Evolutionary conservation across 2,329 filamentous ascomycete genomes (phyloP).

Genomic region (Trichoderma hamatum): DNA sequence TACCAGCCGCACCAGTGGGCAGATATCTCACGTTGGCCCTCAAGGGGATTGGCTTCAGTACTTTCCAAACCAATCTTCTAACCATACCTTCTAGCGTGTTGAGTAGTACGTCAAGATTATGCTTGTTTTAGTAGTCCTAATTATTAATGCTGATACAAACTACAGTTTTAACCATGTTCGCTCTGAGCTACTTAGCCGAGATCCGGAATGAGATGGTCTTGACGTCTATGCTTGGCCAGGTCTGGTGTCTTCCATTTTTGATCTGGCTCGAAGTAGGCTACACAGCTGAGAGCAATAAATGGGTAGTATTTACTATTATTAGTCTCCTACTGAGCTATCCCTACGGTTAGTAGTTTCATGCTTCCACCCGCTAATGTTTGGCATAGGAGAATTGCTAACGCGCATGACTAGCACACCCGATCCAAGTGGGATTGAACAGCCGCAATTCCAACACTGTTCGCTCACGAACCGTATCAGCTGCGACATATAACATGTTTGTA

Average conservation of each 20-base stretch:
- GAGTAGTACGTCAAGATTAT: background rate
- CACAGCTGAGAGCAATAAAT: constrained; percentile 33
- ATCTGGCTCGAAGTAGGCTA: constrained; percentile 46
- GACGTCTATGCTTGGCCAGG: constrained; percentile 45
- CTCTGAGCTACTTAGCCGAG: constrained; percentile 24
- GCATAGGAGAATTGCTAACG: constrained; percentile 32
- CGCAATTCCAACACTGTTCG: constrained; percentile 65
- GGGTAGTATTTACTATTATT: constrained; percentile 42
- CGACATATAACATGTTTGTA: constrained; percentile 62
- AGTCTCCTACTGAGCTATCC: constrained; percentile 44
- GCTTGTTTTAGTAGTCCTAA: too few relatives aligned
- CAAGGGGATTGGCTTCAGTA: constrained; percentile 45
- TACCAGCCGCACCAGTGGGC: constrained; percentile 44
- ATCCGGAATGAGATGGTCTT: constrained; percentile 33
- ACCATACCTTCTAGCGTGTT: constrained; percentile 45
- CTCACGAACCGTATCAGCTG: constrained; percentile 62
- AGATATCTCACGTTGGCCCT: constrained; percentile 50
- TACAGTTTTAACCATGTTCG: constrained; percentile 27
- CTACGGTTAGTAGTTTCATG: constrained; percentile 38
- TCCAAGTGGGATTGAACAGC: constrained; percentile 60
- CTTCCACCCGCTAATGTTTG: constrained; percentile 13
- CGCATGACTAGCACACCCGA: constrained; percentile 35
- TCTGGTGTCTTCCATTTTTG: constrained; percentile 58
- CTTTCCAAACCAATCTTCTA: constrained; percentile 50
- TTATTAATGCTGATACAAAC: constrained; percentile 39